phyloP scores from a whole-genome alignment of 1,139 yeast genomes.

The Suhomyces guaymorum region DNA sequence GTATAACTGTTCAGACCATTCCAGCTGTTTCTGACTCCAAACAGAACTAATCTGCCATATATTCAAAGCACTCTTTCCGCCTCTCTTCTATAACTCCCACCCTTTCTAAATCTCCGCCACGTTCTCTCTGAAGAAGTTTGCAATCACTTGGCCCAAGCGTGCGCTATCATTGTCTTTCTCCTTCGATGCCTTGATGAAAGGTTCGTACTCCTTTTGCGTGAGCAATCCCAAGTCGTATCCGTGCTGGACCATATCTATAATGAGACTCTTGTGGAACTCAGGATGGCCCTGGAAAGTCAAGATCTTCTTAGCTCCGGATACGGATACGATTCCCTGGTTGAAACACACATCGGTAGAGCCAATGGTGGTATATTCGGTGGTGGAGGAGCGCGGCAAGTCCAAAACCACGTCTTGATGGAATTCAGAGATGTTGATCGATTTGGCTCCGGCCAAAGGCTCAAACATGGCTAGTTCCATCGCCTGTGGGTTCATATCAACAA shows the following conservation, averaged over 20 bases:
- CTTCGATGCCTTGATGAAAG: slow-evolving; percentile 30
- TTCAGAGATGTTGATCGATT: slow-evolving; percentile 21
- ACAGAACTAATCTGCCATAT: too few relatives aligned
- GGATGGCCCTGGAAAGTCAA: slow-evolving; percentile 91
- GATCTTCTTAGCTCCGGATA: slow-evolving; percentile 40
- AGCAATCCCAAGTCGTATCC: slow-evolving; percentile 5
- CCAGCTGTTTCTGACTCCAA: too few relatives aligned
- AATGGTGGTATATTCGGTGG: too few relatives aligned
- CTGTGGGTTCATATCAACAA: slow-evolving; percentile 46
- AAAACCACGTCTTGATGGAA: slow-evolving; percentile 68
- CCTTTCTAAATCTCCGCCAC: too few relatives aligned
- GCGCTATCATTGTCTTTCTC: slow-evolving; percentile 38
- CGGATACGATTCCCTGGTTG: slow-evolving; percentile 63
- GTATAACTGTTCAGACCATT: too few relatives aligned
- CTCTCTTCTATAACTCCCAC: too few relatives aligned
- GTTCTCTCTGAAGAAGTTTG: slow-evolving; percentile 22
- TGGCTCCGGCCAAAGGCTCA: slow-evolving; percentile 32
- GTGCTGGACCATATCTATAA: slow-evolving; percentile 28
- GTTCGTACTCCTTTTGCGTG: slow-evolving; percentile 25
- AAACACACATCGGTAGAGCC: too few relatives aligned
- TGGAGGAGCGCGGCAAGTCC: slow-evolving; percentile 36
- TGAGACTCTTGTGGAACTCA: slow-evolving; percentile 55
- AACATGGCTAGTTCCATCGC: slow-evolving; percentile 20
- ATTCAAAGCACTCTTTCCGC: too few relatives aligned
- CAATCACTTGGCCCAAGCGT: slow-evolving; percentile 35